Evolutionary conservation across 306 rosid genomes (phyloP), one percentile per base, ranked within the genome.

Genomic region (Rubus idaeus): DNA sequence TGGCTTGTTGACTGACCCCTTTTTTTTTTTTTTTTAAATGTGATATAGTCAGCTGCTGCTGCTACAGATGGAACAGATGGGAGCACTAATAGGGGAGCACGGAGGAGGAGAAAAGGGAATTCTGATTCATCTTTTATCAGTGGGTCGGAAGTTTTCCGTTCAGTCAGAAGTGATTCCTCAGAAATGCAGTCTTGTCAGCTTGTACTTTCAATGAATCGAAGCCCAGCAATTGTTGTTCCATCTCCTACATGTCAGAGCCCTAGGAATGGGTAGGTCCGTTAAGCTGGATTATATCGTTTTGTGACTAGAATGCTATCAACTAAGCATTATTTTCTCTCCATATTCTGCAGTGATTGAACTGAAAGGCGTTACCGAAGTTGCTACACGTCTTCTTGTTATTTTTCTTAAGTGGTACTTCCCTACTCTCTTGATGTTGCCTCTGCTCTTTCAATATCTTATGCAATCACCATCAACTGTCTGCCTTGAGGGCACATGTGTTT

Each of bases 151-250:
- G 82, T 86, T 60, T 86, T 81, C 80, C 85, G 78, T 47, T 90
- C 89, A 3, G 81, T 78, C 47, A 82, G 91, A 82, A 88, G 80
- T 40, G 89, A 90, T 68, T 80, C 76, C 78, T 87, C 93, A 30
- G 99, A 89, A 77, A 76, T 79, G 18, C 87, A 82, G 12, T 50
- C 87, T 76, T 86, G 79, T 82, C 93, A 90, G 77, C 87, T 81
- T 70, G 86, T 78, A 79, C 85, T 86, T 62, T 86, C 95, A 37
- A 83, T 78, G 70, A 88, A 77, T 77, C 84, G 87, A 76, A 87
- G 89, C 76, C 88, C 88, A 5, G 89, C 96, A 57, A 83, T 90
- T 73, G 96, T 89, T 42, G 96, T 78, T 74, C 89, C 93, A 56
- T 88, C 92, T 52, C 87, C 88, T 2, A 49, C 84, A 14, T 78